Evolutionary conservation across 2,329 filamentous ascomycete species (phyloP).

Genomic region (Xylaria sp.): DNA sequence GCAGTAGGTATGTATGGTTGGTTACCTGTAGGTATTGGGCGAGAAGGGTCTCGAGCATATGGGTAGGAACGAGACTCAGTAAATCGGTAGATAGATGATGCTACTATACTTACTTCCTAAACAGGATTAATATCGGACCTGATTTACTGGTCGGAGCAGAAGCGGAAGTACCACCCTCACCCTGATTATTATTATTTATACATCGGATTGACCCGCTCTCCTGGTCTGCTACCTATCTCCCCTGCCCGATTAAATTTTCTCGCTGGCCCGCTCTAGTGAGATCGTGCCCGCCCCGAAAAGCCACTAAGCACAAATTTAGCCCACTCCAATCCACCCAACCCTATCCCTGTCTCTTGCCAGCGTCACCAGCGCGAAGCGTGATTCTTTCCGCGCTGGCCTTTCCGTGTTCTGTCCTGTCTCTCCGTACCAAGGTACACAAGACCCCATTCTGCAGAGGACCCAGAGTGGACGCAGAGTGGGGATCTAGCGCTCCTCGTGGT

Average conservation of each 20-base stretch:
- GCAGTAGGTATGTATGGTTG: not conserved
- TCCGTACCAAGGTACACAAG: constrained; percentile 33
- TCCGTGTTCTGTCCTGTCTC: constrained; percentile 28
- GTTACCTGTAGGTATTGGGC: not conserved
- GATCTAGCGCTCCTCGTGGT: constrained; percentile 23
- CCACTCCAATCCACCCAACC: constrained; percentile 25
- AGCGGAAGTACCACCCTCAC: not conserved
- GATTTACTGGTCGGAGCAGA: not conserved
- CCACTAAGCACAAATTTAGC: constrained; percentile 37
- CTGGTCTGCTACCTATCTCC: not conserved
- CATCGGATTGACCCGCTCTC: constrained; percentile 24
- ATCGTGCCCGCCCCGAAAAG: constrained; percentile 31
- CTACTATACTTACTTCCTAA: constrained; percentile 13
- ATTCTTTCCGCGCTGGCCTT: constrained; percentile 35
- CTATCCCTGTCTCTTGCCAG: constrained; percentile 27
- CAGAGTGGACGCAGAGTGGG: constrained; percentile 29
- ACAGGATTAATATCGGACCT: constrained; percentile 12
- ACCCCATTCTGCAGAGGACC: constrained; percentile 25
- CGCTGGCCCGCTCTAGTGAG: constrained; percentile 28
- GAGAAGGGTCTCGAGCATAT: not conserved
- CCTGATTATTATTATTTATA: constrained; percentile 16
- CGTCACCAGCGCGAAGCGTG: constrained; percentile 18
- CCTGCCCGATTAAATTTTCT: constrained; percentile 32
- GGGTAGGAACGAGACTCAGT: not conserved
- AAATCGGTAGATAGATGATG: not conserved